Conservation (phyloP, 768 basidiomycete species). For the Amanita fuliginea region DNA sequence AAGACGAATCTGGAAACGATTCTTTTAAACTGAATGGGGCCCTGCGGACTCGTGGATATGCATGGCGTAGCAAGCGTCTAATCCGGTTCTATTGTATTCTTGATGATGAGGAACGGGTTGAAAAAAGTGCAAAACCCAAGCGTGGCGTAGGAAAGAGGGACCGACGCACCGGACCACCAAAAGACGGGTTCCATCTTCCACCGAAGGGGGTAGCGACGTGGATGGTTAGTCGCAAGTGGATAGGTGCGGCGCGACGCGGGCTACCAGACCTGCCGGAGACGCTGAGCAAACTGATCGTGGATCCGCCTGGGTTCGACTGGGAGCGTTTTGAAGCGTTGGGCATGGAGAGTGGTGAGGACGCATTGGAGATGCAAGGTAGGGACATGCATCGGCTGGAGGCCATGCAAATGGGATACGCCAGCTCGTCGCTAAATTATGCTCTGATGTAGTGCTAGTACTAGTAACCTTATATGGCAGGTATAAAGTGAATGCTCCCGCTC, state of each 20-base stretch:
- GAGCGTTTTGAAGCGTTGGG: conserved; percentile 37
- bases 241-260: conserved; percentile 24
- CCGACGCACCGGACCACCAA: conserved; percentile 41
- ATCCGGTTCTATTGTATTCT: conserved; percentile 48
- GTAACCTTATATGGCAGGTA: not conserved
- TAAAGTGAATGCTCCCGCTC: too few species aligned
- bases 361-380: conserved; percentile 9
- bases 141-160: conserved; percentile 47
- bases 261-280: conserved; percentile 37
- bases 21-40: conserved; percentile 20
- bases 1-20: conserved; percentile 29
- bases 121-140: conserved; percentile 37
- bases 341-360: conserved; percentile 40
- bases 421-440: conserved; percentile 25
- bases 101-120: conserved; percentile 43
- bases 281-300: conserved; percentile 33
- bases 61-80: conserved; percentile 62
- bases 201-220: conserved; percentile 55
- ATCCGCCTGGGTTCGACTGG: conserved; percentile 42
- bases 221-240: conserved; percentile 71
- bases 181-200: conserved; percentile 47
- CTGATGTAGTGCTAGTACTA: conserved; percentile 11
- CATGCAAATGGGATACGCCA: conserved; percentile 12
- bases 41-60: conserved; percentile 44
- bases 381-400: conserved; percentile 7